Evolutionary conservation across 495 filamentous ascomycete species (phyloP), one percentile per base, ranked within the genome.

Genomic region (Talaromyces thailandensis): DNA sequence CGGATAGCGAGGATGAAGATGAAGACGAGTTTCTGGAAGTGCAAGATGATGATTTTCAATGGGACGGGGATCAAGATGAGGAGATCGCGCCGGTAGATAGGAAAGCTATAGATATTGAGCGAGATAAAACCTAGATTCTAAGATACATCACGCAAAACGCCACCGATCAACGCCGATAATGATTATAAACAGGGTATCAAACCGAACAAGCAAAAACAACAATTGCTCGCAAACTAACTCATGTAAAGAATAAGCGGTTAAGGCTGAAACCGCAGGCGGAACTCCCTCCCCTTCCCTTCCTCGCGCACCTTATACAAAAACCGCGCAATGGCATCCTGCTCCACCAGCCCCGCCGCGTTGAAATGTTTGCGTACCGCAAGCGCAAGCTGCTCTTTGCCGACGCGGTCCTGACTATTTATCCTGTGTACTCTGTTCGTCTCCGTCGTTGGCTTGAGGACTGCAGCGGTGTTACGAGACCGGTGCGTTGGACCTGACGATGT

Each of bases 251-350:
- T 8, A 8, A 35, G 31, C n/a, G 43, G 16, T 63, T 69, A 80
- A 23, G 76, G 76, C 66, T 78, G 76, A 64, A 80, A 80, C 60
- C 76, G 64, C 66, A 80, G 52, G 21, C 78, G 70, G 29, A 80
- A 80, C 56, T 77, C 73, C 25, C 75, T 66, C 28, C 77, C 77
- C 40, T 74, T 65, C 32, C 76, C 67, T 57, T 79, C 78, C 64
- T 80, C 77, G n/a, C 78, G 76, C 23, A 92, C 87, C 64, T 89
- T 93, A 75, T 97, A 95, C 56, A 94, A 68, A 69, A 96, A 89
- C 65, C 91, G 86, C 21, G 92, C 91, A 60, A 96, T 89, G 32
- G 91, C 88, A 67, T 96, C 93, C 65, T 87, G 91, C 73, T 97
- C 93, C 59, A 86, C 86, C 12, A 96, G 83, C 9, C 88, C 90